A percentile compares a stretch with the other conserved stretches of the same genome.
These are phyloP conservation scores for Amphibolis antarctica DNA, from an alignment of 106 monocot species.

Conservation along the genomic window DNA sequence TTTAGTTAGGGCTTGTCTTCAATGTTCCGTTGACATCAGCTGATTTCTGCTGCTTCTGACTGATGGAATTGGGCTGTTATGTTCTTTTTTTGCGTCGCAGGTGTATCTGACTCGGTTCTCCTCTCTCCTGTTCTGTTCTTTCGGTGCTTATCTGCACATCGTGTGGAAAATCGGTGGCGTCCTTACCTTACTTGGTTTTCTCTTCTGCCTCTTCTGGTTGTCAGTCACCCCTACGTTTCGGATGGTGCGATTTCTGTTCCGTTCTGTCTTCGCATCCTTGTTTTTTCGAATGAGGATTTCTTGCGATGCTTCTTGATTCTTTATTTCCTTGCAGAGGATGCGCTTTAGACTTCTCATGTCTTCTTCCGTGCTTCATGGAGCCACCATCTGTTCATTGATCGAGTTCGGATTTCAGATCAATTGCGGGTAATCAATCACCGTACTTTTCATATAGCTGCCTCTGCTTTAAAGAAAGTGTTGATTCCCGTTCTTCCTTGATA, in stretches of 20 bases:
- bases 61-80: background rate
- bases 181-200: conserved; percentile 12
- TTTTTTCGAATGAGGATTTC: background rate
- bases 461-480: too few species aligned
- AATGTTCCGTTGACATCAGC: background rate
- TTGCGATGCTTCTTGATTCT: background rate
- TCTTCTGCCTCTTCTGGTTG: conserved; percentile 11
- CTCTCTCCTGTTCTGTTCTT: conserved; percentile 12
- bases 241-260: conserved; percentile 6
- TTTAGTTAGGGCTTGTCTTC: background rate
- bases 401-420: conserved; percentile 52
- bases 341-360: conserved; percentile 46
- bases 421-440: conserved; percentile 36
- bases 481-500: too few species aligned
- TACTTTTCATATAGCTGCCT: too few species aligned
- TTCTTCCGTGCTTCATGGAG: conserved; percentile 37
- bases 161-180: conserved; percentile 22
- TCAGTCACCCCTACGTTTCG: conserved; percentile 8
- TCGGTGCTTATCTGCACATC: conserved; percentile 28
- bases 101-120: conserved; percentile 23
- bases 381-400: conserved; percentile 63
- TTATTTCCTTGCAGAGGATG: conserved; percentile 9
- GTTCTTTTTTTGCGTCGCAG: conserved; percentile 2
- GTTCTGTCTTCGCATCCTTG: background rate
- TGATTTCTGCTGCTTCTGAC: background rate